Base-by-base conservation (phyloP, 305 asterid genomes). In the Striga hermonthica region DNA sequence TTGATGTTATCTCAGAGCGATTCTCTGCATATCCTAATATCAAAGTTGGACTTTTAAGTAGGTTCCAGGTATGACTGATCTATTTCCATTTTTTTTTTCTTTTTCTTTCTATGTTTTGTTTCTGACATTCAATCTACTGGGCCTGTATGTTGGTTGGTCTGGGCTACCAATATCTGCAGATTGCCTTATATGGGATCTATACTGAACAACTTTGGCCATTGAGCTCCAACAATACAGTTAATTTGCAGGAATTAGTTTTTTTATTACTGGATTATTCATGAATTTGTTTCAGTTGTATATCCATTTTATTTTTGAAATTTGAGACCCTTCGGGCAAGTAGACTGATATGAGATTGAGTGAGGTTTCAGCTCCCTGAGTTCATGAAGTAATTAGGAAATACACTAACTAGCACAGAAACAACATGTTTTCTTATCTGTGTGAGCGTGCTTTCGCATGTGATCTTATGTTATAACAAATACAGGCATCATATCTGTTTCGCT, bases 1-100 rank as follows among this genome's bases (percentile, higher is more conserved):
- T 78, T 82, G 97, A 84, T 57, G 96, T 90, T 70, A 81, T 90
- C 67, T 92, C 91, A 4, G 91, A 86, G 74, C 75, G 98, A 67
- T 92, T 92, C 81, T 82, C 95, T 52, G 75, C 76, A 72, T 86
- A 89, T 77, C 80, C 72, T 28, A 55, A 82, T 64, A 65, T 89
- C 74, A 84, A 66, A 73, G 82, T 92, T 69, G 98, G 96, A 74
- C 94, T 90, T 67, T 74, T 90, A 56, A 92, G 98, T 80, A 86
- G 97, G 82, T 90, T 92, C 85, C 98, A 92, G 98, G 98, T 92
- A 81, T 37, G 81, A 49, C 57, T 65, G 22, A 48, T 45, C 31
- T 52, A 36, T 64, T 4, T 44, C 35, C n/a, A 63, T 55, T 53
- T 72, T 64, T 65, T 13, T 68, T 66, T 64, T 13, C 64, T 66